phyloP scores from a whole-genome alignment of 1,139 yeast genomes.

The Zygoascus meyerae region DNA sequence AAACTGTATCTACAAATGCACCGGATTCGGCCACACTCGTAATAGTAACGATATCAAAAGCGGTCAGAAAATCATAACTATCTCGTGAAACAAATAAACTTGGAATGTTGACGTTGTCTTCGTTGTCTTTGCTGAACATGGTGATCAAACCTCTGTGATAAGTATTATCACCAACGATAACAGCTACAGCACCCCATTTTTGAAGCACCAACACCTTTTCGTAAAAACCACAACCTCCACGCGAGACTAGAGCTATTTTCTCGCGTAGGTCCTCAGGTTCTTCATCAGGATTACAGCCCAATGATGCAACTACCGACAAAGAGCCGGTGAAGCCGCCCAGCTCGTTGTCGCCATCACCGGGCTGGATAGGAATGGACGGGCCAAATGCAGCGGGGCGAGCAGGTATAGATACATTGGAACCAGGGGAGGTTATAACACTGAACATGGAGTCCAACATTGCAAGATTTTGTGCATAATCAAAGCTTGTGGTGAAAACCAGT shows the following conservation, averaged over 20 bases:
- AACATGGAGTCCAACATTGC: conserved; percentile 28
- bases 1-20: conserved; percentile 34
- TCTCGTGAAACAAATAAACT: conserved; percentile 35
- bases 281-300: conserved; percentile 19
- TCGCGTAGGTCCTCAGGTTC: conserved; percentile 23
- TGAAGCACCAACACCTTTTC: conserved; percentile 36
- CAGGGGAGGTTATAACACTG: conserved; percentile 25
- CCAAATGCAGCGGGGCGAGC: conserved; percentile 37
- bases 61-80: conserved; percentile 29
- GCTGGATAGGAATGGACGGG: conserved; percentile 24
- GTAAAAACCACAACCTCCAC: conserved; percentile 39
- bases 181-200: conserved; percentile 38
- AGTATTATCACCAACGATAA: conserved; percentile 37
- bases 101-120: conserved; percentile 33
- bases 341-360: conserved; percentile 9
- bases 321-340: conserved; percentile 23
- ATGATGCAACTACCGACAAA: conserved; percentile 20
- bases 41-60: conserved; percentile 28
- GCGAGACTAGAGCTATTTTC: conserved; percentile 33
- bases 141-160: conserved; percentile 33
- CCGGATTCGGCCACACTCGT: conserved; percentile 28
- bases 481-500: not conserved
- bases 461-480: conserved; percentile 12
- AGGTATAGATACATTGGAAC: conserved; percentile 25
- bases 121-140: conserved; percentile 33